A percentile compares a stretch with the other conserved stretches of the same genome.
phyloP scores from a whole-genome alignment of 139 green algal species.

The Chlorella sp. region DNA sequence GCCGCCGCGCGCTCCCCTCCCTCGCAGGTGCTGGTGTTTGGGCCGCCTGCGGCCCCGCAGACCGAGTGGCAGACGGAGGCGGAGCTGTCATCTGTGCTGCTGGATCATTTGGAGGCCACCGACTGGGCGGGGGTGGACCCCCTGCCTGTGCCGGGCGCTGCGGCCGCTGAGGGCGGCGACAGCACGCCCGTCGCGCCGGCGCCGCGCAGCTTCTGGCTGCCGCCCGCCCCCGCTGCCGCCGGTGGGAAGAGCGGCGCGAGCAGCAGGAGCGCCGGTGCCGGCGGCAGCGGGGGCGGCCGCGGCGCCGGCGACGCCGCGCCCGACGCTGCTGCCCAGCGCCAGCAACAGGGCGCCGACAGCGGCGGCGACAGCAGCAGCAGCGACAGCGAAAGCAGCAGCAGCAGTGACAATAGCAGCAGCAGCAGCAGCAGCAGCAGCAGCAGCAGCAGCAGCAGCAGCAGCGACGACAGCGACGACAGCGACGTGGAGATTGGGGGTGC shows the following conservation, averaged over 20 bases:
- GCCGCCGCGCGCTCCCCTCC: no score
- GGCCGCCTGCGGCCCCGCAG: slow-evolving; percentile 21
- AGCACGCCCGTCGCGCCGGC: not conserved
- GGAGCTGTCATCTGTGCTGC: slow-evolving; percentile 34
- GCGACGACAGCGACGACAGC: no score
- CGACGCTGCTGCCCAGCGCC: no score
- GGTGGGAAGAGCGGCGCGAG: not conserved
- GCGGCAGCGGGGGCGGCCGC: not conserved
- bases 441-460: no score
- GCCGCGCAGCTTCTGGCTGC: slow-evolving; percentile 11
- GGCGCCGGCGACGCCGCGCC: not conserved
- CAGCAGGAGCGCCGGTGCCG: not conserved
- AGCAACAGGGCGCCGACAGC: not conserved
- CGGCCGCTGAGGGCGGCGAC: no score
- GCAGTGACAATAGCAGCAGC: not conserved
- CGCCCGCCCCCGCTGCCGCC: slow-evolving; percentile 9
- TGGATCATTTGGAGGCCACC: slow-evolving; percentile 18
- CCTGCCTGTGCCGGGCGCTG: no score
- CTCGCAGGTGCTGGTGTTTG: slow-evolving; percentile 50
- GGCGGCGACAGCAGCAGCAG: not conserved
- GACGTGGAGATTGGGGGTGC: not conserved
- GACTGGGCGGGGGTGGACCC: slow-evolving; percentile 20
- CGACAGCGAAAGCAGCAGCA: not conserved
- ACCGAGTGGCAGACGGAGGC: slow-evolving; percentile 35
- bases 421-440: no score